These are phyloP conservation scores for Helichrysum umbraculigerum DNA, from an alignment of 129 eudicot species.

Conservation along the genomic window DNA sequence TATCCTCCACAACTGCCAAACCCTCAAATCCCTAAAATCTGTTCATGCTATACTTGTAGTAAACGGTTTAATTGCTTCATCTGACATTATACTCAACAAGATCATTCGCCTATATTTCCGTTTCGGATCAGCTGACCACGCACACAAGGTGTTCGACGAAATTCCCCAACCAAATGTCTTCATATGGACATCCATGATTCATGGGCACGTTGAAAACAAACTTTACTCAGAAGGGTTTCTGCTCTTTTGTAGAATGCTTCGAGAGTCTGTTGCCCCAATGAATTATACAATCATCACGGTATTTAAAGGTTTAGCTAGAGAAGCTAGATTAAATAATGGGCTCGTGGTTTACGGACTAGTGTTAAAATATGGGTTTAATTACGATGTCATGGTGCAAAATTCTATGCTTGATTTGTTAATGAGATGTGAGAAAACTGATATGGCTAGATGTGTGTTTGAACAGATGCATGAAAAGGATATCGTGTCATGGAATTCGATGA, in stretches of 20 bases:
- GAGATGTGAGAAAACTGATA: conserved; percentile 44
- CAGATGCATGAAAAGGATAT: conserved; percentile 43
- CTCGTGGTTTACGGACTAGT: conserved; percentile 42
- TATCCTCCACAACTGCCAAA: conserved; percentile 32
- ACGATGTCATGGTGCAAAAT: conserved; percentile 47
- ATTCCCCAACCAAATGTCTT: conserved; percentile 55
- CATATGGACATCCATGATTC: conserved; percentile 61
- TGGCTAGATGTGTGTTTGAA: conserved; percentile 44
- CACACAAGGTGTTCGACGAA: conserved; percentile 41
- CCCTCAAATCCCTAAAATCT: conserved; percentile 40
- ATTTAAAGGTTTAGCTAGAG: conserved; percentile 48
- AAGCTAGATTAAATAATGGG: conserved; percentile 35
- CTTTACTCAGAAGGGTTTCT: conserved; percentile 30
- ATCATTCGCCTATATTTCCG: conserved; percentile 42
- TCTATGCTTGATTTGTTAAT: conserved; percentile 46
- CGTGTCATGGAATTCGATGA: conserved; percentile 59
- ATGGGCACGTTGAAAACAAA: conserved; percentile 47
- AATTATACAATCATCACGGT: conserved; percentile 34
- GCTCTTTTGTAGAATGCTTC: conserved; percentile 37
- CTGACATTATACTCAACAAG: conserved; percentile 51
- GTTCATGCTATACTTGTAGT: conserved; percentile 43
- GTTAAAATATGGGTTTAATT: conserved; percentile 44
- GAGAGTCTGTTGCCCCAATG: conserved; percentile 34
- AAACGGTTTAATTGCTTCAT: conserved; percentile 36
- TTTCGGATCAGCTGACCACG: conserved; percentile 25